A percentile compares a stretch with the other conserved stretches of the same genome.
phyloP scores from a whole-genome alignment of 768 basidiomycete genomes.

The Pulveroboletus frians region DNA sequence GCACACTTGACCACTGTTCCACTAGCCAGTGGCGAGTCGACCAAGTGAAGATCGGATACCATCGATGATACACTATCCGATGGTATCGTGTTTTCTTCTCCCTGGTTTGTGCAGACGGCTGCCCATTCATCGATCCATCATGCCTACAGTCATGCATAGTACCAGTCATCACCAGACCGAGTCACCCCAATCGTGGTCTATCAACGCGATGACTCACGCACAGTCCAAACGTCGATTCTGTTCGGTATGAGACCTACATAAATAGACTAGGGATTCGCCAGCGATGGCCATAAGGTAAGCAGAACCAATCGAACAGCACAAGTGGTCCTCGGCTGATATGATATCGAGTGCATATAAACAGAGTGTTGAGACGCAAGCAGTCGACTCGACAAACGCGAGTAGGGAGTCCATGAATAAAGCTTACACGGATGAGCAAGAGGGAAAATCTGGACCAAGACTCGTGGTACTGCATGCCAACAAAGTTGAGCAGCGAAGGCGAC shows the following conservation, averaged over 20 bases:
- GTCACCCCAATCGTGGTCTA: slow-evolving; percentile 5
- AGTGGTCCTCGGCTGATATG: slow-evolving; percentile 15
- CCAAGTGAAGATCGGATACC: not conserved
- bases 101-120: not conserved
- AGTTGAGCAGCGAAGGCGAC: slow-evolving; percentile 16
- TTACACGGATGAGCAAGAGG: not conserved
- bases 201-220: slow-evolving; percentile 2
- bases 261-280: slow-evolving; percentile 15
- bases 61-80: not conserved
- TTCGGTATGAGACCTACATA: slow-evolving; percentile 5
- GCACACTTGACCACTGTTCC: not conserved
- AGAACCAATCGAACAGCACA: slow-evolving; percentile 3
- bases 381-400: not conserved
- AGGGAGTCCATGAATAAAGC: not conserved
- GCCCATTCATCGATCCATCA: too few species aligned
- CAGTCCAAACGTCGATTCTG: not conserved
- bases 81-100: not conserved
- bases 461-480: not conserved
- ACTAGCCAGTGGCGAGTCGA: not conserved
- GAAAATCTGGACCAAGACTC: not conserved
- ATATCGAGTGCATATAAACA: slow-evolving; percentile 14
- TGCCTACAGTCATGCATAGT: not conserved
- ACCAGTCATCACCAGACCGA: not conserved
- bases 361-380: not conserved
- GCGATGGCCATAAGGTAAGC: slow-evolving; percentile 18